These are phyloP conservation scores for Penicillium psychrosexuale DNA, from an alignment of 2,329 filamentous ascomycete genomes.

Conservation along the genomic window DNA sequence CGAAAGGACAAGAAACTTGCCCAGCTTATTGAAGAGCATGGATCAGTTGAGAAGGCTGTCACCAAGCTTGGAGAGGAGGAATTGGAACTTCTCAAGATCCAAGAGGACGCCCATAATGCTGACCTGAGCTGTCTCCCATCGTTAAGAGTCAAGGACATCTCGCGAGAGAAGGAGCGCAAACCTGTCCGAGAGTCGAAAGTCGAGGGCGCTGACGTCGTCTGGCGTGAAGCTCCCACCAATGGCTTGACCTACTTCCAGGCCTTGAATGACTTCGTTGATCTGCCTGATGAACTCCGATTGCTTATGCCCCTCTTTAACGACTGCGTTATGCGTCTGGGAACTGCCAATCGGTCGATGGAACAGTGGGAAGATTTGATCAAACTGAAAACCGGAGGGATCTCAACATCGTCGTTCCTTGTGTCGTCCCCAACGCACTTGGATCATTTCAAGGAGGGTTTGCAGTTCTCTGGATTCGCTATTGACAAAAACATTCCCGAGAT, in stretches of 20 bases:
- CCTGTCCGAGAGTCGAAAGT: constrained; percentile 58
- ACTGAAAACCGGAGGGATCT: constrained; percentile 88
- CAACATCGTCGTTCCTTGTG: constrained; percentile 77
- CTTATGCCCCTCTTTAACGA: constrained; percentile 89
- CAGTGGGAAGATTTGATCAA: constrained; percentile 95
- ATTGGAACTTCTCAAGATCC: constrained; percentile 72
- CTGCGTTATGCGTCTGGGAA: constrained; percentile 88
- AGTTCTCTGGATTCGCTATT: constrained; percentile 80
- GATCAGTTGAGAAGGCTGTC: constrained; percentile 68
- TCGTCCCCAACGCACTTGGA: constrained; percentile 71
- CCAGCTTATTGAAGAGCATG: constrained; percentile 64
- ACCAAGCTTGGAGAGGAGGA: constrained; percentile 73
- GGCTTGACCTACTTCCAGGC: constrained; percentile 94
- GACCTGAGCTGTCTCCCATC: constrained; percentile 86
- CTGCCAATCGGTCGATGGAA: constrained; percentile 83
- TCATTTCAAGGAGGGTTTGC: constrained; percentile 73
- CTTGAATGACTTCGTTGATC: constrained; percentile 71
- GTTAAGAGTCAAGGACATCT: constrained; percentile 84
- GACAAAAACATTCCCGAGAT: constrained; percentile 88
- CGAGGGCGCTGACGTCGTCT: constrained; percentile 70
- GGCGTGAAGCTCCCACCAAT: constrained; percentile 91
- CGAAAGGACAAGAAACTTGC: constrained; percentile 72
- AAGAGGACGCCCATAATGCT: constrained; percentile 78
- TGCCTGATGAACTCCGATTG: constrained; percentile 80
- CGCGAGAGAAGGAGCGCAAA: constrained; percentile 71